Base-by-base conservation (phyloP, 352 stramenopile species). In the Phytophthora pinifolia region DNA sequence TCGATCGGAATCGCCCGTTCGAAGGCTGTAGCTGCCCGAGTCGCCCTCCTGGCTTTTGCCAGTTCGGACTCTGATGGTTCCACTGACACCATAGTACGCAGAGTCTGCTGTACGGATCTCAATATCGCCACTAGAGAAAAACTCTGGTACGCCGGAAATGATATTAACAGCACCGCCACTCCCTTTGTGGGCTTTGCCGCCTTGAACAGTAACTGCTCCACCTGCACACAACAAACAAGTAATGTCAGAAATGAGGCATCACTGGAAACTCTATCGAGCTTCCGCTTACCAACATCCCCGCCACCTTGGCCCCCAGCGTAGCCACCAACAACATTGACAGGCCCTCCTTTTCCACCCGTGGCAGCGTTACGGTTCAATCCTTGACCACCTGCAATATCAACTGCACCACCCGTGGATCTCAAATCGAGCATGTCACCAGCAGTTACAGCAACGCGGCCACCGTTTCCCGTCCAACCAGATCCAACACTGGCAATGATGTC, bases 401-500 rank as follows among this genome's bases (percentile, higher is more conserved):
- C 66, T 45, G 72, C 47, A 22, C 83, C 83, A 38, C 83, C 83
- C 34, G 55, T 72, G 25, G 65, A 73, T 46, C 64, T 67, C 17
- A 67, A 36, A 17, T 70, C 70, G 15, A 22, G 62, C 35, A 83
- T 83, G 43, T 90, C 72, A 17, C 83, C 83, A 52, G 76, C 83
- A 41, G 53, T 65, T 7, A 98, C 33, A 6, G 53, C 53, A 34
- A 98, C 70, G 48, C 81, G 74, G 15, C 95, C 93, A 39, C 95
- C 95, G 54, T 85, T 82, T 5, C 76, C 83, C 37, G 84, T 82
- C 39, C 88, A 79, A n/a, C 90, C 89, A 35, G 68, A 76, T 9
- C 95, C 95, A 59, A 95, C 86, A 39, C 44, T 73, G 8, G 96
- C 29, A 15, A 65, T 61, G 33, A 98, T 86, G 39, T 81, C 70